Evolutionary conservation across 1,139 yeast genomes (phyloP).

Genomic region (Ashbya aceris): DNA sequence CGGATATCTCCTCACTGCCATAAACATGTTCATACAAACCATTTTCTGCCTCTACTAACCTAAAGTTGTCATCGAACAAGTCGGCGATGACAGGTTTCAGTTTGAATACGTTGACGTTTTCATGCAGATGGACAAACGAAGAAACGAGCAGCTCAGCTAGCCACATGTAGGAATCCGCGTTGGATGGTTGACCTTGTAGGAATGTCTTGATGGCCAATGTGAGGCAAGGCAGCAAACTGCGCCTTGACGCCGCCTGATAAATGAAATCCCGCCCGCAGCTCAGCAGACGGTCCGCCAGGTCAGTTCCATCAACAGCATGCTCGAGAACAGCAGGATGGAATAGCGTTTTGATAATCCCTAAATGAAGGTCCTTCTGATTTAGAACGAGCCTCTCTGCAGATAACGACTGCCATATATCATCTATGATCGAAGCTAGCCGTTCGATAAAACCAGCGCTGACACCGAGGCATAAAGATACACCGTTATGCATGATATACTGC

Average conservation of each 20-base stretch:
- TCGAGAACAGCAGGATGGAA: slow-evolving; percentile 32
- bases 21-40: slow-evolving; percentile 43
- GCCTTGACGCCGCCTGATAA: slow-evolving; percentile 49
- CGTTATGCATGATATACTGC: slow-evolving; percentile 18
- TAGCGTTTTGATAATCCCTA: slow-evolving; percentile 41
- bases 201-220: slow-evolving; percentile 31
- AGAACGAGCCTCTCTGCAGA: slow-evolving; percentile 55
- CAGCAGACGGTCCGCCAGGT: slow-evolving; percentile 28
- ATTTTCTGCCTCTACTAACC: slow-evolving; percentile 9
- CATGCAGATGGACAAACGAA: slow-evolving; percentile 43
- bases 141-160: slow-evolving; percentile 43
- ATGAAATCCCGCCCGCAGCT: slow-evolving; percentile 40
- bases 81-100: slow-evolving; percentile 51
- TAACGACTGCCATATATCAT: slow-evolving; percentile 49
- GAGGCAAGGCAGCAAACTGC: slow-evolving; percentile 58
- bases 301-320: slow-evolving; percentile 23
- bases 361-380: slow-evolving; percentile 57
- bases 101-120: slow-evolving; percentile 46
- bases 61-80: slow-evolving; percentile 36
- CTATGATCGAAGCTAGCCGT: slow-evolving; percentile 31
- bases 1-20: slow-evolving; percentile 51
- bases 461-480: slow-evolving; percentile 1
- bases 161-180: slow-evolving; percentile 39
- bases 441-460: slow-evolving; percentile 8
- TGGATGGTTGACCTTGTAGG: slow-evolving; percentile 26